Conservation (phyloP, 441 rosid species). For the Omphalea diandra region DNA sequence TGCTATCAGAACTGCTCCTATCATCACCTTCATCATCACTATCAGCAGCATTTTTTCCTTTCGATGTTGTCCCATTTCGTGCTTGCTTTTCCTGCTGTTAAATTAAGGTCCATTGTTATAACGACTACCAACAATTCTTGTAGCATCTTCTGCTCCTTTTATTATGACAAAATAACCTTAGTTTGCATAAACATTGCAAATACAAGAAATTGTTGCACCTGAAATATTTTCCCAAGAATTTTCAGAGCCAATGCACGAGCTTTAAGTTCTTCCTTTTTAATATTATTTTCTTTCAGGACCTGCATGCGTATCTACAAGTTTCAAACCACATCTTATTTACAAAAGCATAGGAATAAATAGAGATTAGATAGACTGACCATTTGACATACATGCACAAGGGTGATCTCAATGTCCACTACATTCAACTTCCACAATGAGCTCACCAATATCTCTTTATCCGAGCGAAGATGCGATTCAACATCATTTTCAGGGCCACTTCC, state of each 20-base stretch:
- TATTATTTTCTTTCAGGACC: conserved; percentile 63
- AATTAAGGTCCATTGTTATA: no score
- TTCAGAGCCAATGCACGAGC: conserved; percentile 69
- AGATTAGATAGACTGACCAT: conserved; percentile 45
- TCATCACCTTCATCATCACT: conserved; percentile 53
- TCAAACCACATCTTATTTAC: background rate
- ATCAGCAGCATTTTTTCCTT: conserved; percentile 42
- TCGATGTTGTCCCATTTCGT: conserved; percentile 47
- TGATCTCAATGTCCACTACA: conserved; percentile 52
- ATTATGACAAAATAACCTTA: no score
- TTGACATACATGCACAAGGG: conserved; percentile 81
- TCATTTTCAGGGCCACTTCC: conserved; percentile 58
- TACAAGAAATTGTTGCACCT: conserved; percentile 41
- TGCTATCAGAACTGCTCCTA: conserved; percentile 62
- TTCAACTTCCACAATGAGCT: conserved; percentile 69
- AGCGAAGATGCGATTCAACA: conserved; percentile 54
- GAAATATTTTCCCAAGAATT: conserved; percentile 73
- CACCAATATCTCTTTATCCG: conserved; percentile 71
- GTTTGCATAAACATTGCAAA: background rate
- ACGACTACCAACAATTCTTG: no score
- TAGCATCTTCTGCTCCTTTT: no score
- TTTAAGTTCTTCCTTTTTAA: conserved; percentile 69
- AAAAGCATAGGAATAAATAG: background rate
- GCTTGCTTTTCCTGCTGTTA: conserved; percentile 56
- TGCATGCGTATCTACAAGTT: conserved; percentile 20